phyloP scores from a whole-genome alignment of 441 rosid genomes.

The Gossypium gossypioides region DNA sequence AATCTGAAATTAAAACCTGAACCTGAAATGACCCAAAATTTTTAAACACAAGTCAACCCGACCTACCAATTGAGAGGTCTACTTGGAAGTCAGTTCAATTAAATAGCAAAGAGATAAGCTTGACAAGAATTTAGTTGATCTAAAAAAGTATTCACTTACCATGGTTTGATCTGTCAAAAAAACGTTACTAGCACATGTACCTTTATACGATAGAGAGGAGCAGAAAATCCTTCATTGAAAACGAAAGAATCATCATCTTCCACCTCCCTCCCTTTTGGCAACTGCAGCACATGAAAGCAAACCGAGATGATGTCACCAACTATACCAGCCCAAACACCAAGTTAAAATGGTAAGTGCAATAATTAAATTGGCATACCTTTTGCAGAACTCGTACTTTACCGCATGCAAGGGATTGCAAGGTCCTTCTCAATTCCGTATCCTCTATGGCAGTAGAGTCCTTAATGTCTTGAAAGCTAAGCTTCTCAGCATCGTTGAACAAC shows the following conservation, averaged over 20 bases:
- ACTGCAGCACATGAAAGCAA: constrained; percentile 30
- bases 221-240: constrained; percentile 73
- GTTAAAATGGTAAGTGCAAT: not conserved
- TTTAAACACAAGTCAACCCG: too few relatives aligned
- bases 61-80: too few relatives aligned
- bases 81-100: too few relatives aligned
- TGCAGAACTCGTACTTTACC: constrained; percentile 90
- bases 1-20: too few relatives aligned
- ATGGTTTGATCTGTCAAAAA: not conserved
- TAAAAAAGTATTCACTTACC: not conserved
- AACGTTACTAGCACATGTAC: constrained; percentile 19
- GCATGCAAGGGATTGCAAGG: constrained; percentile 96
- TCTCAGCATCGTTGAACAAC: constrained; percentile 92
- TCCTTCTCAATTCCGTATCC: constrained; percentile 91
- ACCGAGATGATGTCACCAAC: not conserved
- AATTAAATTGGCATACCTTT: constrained; percentile 39
- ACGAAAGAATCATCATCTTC: constrained; percentile 78
- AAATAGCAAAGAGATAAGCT: not conserved
- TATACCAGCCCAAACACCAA: not conserved
- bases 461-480: constrained; percentile 84
- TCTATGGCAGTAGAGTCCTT: constrained; percentile 94
- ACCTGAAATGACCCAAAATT: too few relatives aligned
- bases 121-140: not conserved
- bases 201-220: constrained; percentile 85
- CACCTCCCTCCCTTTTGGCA: constrained; percentile 89